Conservation (phyloP, 2,329 filamentous ascomycete species). For the Verticillium zaregamsianum region DNA sequence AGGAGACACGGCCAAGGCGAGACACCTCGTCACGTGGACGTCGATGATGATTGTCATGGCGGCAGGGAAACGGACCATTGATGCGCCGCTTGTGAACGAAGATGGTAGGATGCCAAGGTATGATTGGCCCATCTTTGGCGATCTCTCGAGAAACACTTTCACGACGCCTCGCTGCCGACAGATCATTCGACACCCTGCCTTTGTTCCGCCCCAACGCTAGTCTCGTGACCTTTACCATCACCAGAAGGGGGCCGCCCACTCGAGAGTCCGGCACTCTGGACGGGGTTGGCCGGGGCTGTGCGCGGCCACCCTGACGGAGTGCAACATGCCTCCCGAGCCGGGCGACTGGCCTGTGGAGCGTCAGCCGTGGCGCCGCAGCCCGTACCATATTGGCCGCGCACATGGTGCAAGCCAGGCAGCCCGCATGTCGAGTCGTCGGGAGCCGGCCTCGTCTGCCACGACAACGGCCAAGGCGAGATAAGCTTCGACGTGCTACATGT, state of each 20-base stretch:
- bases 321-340: background rate
- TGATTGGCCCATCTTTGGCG: background rate
- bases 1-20: background rate
- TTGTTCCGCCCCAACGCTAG: background rate
- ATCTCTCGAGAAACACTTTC: background rate
- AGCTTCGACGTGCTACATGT: background rate
- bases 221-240: background rate
- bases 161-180: background rate
- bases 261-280: background rate
- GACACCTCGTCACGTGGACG: conserved; percentile 1
- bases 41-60: conserved; percentile 2
- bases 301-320: background rate
- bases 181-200: background rate
- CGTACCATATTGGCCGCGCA: background rate
- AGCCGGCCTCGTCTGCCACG: background rate
- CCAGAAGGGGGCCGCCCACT: background rate
- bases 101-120: background rate
- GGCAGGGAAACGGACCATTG: background rate
- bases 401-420: background rate
- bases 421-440: background rate
- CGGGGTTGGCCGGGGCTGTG: background rate
- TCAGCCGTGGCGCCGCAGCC: background rate
- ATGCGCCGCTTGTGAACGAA: background rate
- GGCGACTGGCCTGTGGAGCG: background rate
- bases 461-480: background rate